Base-by-base conservation (phyloP, 352 stramenopile genomes). In the Phytophthora crassamura region DNA sequence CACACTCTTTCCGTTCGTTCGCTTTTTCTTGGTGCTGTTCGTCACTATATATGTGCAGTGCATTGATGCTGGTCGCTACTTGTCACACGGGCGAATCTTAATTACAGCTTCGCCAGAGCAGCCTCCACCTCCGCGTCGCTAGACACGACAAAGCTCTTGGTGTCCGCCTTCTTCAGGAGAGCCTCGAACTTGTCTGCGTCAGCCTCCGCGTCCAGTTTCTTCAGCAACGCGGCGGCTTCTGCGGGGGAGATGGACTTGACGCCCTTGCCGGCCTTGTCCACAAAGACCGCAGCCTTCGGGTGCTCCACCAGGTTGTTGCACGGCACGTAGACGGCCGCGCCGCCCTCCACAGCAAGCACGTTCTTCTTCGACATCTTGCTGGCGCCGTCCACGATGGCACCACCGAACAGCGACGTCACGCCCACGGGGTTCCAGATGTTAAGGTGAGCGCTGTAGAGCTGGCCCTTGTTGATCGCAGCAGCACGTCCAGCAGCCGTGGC, bases 221-320 rank as follows among this genome's bases (percentile, higher is more conserved):
- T 79, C 36, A 93, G 55, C 57, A 84, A 56, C 35, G 61, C 61
- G 11, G 63, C 72, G 5, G 80, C 78, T 57, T 93, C 78, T 38
- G 75, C 64, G 3, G 69, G 15, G 22, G 77, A 81, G 63, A 92
- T 88, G n/a, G 75, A 65, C 76, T 92, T 88, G 12, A 89, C 71
- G 48, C 83, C 80, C 41, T 80, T 78, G 42, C 64, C 64, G 5
- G 77, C 55, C 60, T 85, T 86, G 58, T 88, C 76, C 34, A 91
- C 77, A 51, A 93, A 90, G 28, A 91, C 63, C 18, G 79, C 83
- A 18, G 80, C 80, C 61, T 69, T 80, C 10, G 82, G 82, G 39
- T 82, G 72, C 55, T 87, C 72, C 66, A 91, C 84, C 33, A 93
- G 58, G 75, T 91, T 91, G 78, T 91, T 84, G 74, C 82, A 93